phyloP scores from a whole-genome alignment of 2,329 filamentous ascomycete genomes.

The Aspergillus uvarum region DNA sequence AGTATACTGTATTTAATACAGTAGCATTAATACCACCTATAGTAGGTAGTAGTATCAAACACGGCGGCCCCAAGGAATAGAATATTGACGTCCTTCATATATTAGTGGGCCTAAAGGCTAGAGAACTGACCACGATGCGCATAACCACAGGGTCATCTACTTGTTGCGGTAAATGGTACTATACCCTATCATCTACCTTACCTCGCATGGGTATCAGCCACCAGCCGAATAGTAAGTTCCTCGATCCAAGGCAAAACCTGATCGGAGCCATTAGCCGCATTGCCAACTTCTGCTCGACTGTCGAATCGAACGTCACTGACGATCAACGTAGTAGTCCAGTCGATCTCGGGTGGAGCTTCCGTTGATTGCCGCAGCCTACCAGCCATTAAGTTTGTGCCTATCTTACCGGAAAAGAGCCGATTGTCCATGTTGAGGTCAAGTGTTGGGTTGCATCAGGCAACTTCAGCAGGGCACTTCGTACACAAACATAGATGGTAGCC shows the following conservation, averaged over 20 bases:
- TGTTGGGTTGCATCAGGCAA: constrained; percentile 6
- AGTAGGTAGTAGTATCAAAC: too few relatives aligned
- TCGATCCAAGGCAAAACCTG: neutral
- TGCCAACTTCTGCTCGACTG: neutral
- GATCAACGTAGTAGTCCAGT: constrained; percentile 8
- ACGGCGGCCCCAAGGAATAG: too few relatives aligned
- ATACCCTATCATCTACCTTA: neutral
- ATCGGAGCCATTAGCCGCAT: neutral
- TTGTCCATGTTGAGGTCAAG: neutral
- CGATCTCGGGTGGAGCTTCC: constrained; percentile 18
- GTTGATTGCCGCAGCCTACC: constrained; percentile 19
- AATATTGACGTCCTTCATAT: neutral
- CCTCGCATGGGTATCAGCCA: neutral
- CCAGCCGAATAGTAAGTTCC: neutral
- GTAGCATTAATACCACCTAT: too few relatives aligned
- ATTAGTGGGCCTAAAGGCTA: too few relatives aligned
- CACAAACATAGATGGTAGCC: constrained; percentile 11
- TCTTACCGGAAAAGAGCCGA: neutral
- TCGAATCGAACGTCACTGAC: neutral
- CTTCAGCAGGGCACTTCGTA: constrained; percentile 6
- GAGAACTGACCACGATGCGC: too few relatives aligned
- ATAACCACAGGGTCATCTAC: too few relatives aligned
- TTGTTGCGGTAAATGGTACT: too few relatives aligned
- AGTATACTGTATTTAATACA: neutral
- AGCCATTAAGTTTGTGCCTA: neutral